Evolutionary conservation across 129 eudicot genomes (phyloP).

Genomic region (Cynara cardunculus): DNA sequence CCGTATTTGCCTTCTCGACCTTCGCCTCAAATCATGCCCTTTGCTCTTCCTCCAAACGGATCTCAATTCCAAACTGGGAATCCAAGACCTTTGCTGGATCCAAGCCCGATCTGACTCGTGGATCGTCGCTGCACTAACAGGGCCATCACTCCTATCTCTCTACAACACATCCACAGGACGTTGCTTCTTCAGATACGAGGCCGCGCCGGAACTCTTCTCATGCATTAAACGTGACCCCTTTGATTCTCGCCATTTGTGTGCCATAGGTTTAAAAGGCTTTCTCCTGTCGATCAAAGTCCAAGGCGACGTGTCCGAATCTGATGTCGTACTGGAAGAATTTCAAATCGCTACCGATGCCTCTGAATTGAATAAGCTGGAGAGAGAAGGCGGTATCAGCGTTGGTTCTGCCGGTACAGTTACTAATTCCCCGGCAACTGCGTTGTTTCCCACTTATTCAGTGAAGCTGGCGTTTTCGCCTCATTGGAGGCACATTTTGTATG

Average conservation of each 20-base stretch:
- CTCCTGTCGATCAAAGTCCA: conserved; percentile 46
- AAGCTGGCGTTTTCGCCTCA: conserved; percentile 72
- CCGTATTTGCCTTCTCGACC: conserved; percentile 67
- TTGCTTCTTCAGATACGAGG: conserved; percentile 84
- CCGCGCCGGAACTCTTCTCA: conserved; percentile 57
- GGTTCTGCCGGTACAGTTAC: conserved; percentile 1
- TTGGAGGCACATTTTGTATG: conserved; percentile 78
- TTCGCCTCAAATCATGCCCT: conserved; percentile 44
- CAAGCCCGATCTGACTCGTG: conserved; percentile 57
- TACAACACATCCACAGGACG: conserved; percentile 49
- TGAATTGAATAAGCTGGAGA: conserved; percentile 65
- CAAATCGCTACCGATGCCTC: conserved; percentile 46
- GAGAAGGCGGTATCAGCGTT: conserved; percentile 29
- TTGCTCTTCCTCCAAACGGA: conserved; percentile 46
- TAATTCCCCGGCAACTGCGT: conserved; percentile 54
- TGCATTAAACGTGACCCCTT: conserved; percentile 77
- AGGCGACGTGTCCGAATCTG: conserved; percentile 53
- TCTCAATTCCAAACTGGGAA: conserved; percentile 38
- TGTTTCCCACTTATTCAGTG: conserved; percentile 54
- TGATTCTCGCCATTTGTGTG: conserved; percentile 74
- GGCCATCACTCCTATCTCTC: conserved; percentile 60
- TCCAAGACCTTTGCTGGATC: conserved; percentile 91
- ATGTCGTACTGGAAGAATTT: conserved; percentile 57
- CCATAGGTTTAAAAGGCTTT: conserved; percentile 64
- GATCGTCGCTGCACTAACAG: conserved; percentile 66